A percentile compares a stretch with the other conserved stretches of the same genome.
Conservation (phyloP, 495 filamentous ascomycete species). For the Staphylotrichum tortipilum region DNA sequence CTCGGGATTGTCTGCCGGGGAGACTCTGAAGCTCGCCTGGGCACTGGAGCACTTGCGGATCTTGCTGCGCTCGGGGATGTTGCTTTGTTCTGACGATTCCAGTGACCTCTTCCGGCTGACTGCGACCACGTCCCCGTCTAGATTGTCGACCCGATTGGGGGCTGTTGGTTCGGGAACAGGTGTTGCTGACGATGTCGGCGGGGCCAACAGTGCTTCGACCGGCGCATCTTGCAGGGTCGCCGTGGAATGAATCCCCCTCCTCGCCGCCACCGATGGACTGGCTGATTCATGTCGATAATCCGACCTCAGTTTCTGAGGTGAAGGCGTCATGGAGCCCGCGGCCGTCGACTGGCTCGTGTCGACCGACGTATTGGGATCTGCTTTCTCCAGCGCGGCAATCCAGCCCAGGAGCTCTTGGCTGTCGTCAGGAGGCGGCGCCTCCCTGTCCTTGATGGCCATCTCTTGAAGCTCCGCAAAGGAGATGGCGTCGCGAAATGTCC, state of each 20-base stretch:
- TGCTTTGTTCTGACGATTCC: background rate
- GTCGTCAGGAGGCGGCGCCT: conserved; percentile 25
- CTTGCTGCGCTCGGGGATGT: conserved; percentile 2
- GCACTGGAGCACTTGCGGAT: conserved; percentile 2
- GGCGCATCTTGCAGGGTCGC: background rate
- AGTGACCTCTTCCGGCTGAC: conserved; percentile 6
- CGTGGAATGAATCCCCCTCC: too few relatives aligned
- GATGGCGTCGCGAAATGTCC: conserved; percentile 34
- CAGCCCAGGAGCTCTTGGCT: conserved; percentile 47
- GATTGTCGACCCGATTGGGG: background rate
- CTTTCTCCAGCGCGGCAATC: conserved; percentile 44
- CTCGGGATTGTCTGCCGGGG: conserved; percentile 9
- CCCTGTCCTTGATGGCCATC: conserved; percentile 31
- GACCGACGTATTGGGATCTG: conserved; percentile 28
- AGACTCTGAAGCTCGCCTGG: background rate
- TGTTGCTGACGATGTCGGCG: background rate
- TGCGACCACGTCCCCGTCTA: background rate
- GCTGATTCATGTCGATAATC: background rate
- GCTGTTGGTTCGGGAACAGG: background rate
- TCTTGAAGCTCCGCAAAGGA: conserved; percentile 38
- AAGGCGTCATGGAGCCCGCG: background rate
- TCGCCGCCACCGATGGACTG: background rate
- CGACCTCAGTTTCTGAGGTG: background rate
- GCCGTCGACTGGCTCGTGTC: conserved; percentile 20
- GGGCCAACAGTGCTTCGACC: background rate